Base-by-base conservation (phyloP, 768 basidiomycete species). In the Boletus edulis region DNA sequence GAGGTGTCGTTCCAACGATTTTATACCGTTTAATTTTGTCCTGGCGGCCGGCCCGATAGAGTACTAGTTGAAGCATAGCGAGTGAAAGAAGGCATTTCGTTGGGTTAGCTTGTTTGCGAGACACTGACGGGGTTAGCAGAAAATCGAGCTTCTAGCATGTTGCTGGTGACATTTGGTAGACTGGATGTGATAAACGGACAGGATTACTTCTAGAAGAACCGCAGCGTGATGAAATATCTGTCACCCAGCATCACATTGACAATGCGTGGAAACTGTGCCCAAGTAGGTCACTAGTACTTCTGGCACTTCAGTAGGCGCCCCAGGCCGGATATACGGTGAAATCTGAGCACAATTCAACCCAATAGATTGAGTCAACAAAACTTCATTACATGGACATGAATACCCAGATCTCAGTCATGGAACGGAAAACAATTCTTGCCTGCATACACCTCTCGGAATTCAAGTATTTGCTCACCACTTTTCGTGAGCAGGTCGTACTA, bases 401-500 rank as follows among this genome's bases (percentile, higher is more conserved):
- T 3, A 50, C n/a, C 20, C 37, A 31, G 8, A 13, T 32, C n/a
- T 46, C 24, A n/a, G n/a, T 9, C 29, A 29, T 29, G 29, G 8
- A 29, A 29, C 29, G 8, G 29, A 29, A 29, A 29, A 29, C 29
- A 29, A 10, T 29, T 29, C 29, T 29, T 29, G 29, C 29, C 29
- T 2, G 29, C 29, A 8, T 9, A 29, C 29, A 29, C 29, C 29
- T 29, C 8, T 29, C 29, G 6, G 4, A 27, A 56, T 6, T 31
- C 29, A 3, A 2, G 0, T 35, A 31, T 12, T 44, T 15, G 48
- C 34, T 77, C 56, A 80, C 79, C 79, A 80, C 63, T 75, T 80
- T 67, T 81, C 79, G 43, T 80, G 80, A n/a, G 79, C 80, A 44
- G 79, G 78, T 42, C 79, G 80, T 14, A 80, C 78, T 79, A 44